These are phyloP conservation scores for Podaxis sp. DNA, from an alignment of 768 basidiomycete genomes.

Conservation along the genomic window DNA sequence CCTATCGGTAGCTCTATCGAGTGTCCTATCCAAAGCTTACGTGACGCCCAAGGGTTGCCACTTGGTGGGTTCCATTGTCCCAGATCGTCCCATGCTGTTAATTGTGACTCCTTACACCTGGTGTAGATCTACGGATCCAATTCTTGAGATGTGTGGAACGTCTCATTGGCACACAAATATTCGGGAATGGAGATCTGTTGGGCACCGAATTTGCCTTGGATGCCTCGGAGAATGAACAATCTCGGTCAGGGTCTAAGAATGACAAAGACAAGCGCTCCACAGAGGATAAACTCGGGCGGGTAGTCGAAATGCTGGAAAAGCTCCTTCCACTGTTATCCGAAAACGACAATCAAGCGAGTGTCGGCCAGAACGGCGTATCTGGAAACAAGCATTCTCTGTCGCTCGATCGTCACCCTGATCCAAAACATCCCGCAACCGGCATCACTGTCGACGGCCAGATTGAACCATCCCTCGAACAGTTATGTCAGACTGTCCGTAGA, in stretches of 20 bases:
- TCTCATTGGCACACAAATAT: not conserved
- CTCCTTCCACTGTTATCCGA: not conserved
- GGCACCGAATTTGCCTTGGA: not conserved
- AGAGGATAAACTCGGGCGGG: not conserved
- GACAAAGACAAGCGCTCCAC: not conserved
- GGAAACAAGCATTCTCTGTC: too few relatives aligned
- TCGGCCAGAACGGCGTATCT: too few relatives aligned
- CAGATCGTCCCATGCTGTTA: too few relatives aligned
- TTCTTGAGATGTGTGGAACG: not conserved
- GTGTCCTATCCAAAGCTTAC: not conserved
- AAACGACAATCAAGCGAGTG: not conserved
- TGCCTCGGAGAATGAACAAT: not conserved
- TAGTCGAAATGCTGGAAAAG: not conserved
- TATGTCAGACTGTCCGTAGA: too few relatives aligned
- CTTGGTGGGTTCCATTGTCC: not conserved
- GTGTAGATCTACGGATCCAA: not conserved
- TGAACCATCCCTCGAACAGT: too few relatives aligned
- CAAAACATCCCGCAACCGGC: too few relatives aligned
- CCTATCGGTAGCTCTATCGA: not conserved
- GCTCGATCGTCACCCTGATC: too few relatives aligned
- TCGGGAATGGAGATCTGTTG: not conserved
- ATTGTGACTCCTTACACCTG: not conserved
- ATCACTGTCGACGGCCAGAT: too few relatives aligned
- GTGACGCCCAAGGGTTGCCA: constrained; percentile 4
- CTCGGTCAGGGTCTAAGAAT: not conserved